phyloP scores from a whole-genome alignment of 1,284 basidiomycete genomes.

The Cutaneotrichosporon spelunceum region DNA sequence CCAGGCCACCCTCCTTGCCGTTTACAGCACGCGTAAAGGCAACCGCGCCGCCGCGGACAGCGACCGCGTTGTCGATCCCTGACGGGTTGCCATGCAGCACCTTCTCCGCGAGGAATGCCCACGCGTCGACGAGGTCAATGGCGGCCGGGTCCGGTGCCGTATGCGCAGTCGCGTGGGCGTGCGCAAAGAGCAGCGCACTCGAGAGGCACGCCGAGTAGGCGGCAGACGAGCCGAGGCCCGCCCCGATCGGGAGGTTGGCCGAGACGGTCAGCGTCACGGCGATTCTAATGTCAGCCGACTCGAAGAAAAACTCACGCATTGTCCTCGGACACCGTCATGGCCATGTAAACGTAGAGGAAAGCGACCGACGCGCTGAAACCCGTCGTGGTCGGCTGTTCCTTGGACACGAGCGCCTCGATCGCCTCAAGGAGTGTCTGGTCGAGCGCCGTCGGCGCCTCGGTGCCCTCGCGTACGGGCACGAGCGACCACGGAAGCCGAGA shows the following conservation, averaged over 20 bases:
- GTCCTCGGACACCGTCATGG: conserved; percentile 58
- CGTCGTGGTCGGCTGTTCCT: conserved; percentile 31
- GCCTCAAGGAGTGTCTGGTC: conserved; percentile 69
- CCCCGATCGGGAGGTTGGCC: conserved; percentile 95
- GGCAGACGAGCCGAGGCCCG: conserved; percentile 94
- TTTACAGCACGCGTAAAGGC: conserved; percentile 82
- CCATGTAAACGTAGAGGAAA: conserved; percentile 94
- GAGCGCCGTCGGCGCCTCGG: conserved; percentile 60
- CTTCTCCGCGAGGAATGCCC: conserved; percentile 95
- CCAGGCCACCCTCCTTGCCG: conserved; percentile 72
- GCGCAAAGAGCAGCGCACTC: conserved; percentile 64
- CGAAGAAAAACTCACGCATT: conserved; percentile 56
- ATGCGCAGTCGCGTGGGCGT: conserved; percentile 37
- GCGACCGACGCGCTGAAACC: conserved; percentile 70
- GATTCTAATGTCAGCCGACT: conserved; percentile 25
- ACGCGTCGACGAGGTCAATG: conserved; percentile 79
- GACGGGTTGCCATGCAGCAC: conserved; percentile 96
- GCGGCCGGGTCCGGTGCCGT: conserved; percentile 63
- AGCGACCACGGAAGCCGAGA: conserved; percentile 80
- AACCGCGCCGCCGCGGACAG: conserved; percentile 89
- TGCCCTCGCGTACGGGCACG: conserved; percentile 57
- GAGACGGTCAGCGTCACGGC: conserved; percentile 72
- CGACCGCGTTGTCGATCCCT: conserved; percentile 94
- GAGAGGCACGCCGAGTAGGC: conserved; percentile 88
- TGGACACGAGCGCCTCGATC: conserved; percentile 54